These are phyloP conservation scores for Metschnikowia proteae DNA, from an alignment of 805 yeast species.

Conservation along the genomic window DNA sequence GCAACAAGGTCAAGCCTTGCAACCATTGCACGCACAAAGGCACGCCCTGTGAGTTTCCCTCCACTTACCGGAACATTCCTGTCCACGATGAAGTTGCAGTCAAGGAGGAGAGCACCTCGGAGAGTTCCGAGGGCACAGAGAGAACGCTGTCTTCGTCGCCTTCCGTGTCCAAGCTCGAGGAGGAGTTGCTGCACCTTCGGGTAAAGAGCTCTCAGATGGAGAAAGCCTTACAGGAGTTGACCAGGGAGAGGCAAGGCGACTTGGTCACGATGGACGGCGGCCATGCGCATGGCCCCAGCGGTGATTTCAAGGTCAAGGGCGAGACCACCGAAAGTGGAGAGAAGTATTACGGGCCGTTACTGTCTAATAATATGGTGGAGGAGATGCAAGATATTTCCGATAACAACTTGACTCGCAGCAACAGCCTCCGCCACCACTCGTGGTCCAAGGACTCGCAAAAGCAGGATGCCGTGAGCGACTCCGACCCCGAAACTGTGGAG, in stretches of 20 bases:
- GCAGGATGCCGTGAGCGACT: constrained; percentile 4
- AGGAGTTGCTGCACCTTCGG: constrained; percentile 2
- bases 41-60: constrained; percentile 16
- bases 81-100: constrained; percentile 18
- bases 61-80: constrained; percentile 15
- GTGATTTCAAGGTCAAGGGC: constrained; percentile 25
- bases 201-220: constrained; percentile 1
- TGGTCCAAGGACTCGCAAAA: constrained; percentile 8
- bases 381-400: constrained; percentile 19
- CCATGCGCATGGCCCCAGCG: neutral
- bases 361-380: constrained; percentile 46
- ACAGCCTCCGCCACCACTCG: constrained; percentile 8
- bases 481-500: neutral
- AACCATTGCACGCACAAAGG: constrained; percentile 14
- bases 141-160: neutral
- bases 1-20: constrained; percentile 19
- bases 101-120: constrained; percentile 1
- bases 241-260: neutral
- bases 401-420: neutral
- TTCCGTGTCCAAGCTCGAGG: neutral
- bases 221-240: neutral
- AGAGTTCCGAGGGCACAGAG: constrained; percentile 1
- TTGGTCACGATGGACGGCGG: neutral
- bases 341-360: constrained; percentile 50
- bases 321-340: constrained; percentile 39